Conservation (phyloP, 176 grass and related monocot genomes). For the Echinochloa phyllopogon region DNA sequence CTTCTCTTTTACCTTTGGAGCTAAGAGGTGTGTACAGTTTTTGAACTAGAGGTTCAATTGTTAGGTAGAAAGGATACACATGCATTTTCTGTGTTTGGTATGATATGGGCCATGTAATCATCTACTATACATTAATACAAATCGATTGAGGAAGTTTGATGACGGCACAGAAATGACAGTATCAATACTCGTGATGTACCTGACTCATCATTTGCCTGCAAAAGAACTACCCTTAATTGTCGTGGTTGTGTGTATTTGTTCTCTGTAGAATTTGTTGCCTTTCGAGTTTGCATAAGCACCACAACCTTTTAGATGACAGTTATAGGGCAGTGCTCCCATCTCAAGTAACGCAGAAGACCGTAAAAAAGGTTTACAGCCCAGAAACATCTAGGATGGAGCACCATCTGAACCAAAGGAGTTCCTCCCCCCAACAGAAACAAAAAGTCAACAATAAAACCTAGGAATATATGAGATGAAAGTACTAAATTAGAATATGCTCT, state of each 20-base stretch:
- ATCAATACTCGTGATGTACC: background rate
- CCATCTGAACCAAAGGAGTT: no score
- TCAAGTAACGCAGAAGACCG: no score
- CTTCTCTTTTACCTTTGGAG: conserved; percentile 3
- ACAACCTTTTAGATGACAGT: no score
- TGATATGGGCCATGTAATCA: conserved; percentile 2
- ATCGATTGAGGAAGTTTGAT: background rate
- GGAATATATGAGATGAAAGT: no score
- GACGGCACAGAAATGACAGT: background rate
- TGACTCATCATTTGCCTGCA: background rate
- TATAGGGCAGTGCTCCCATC: no score
- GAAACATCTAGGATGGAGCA: no score
- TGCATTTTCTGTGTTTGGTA: background rate
- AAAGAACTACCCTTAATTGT: background rate
- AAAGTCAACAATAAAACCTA: no score
- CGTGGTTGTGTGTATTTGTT: conserved; percentile 3
- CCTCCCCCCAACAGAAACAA: no score
- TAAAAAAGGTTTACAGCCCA: no score
- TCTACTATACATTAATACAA: background rate
- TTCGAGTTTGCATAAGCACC: background rate
- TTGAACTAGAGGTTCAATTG: conserved; percentile 12
- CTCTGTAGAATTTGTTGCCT: background rate
- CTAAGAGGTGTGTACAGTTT: conserved; percentile 13
- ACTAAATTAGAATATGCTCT: no score
- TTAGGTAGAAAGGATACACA: conserved; percentile 3